Evolutionary conservation across 2,329 filamentous ascomycete species (phyloP).

Genomic region (Drechslerella coelobrocha): DNA sequence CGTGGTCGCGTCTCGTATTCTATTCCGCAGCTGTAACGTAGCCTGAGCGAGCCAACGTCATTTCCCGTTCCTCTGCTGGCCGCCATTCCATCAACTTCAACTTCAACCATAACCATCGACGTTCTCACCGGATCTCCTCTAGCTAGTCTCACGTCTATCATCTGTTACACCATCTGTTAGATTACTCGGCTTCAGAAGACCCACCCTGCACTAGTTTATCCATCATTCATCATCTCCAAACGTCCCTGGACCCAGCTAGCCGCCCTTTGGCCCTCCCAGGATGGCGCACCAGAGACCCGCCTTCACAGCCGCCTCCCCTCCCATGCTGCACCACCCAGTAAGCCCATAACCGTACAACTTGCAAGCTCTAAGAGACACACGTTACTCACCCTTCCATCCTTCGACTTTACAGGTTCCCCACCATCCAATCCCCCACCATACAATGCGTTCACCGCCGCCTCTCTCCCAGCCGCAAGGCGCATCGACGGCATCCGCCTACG

Average conservation of each 20-base stretch:
- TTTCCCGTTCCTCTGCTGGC: neutral
- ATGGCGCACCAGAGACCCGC: conserved; percentile 52
- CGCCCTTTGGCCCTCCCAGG: conserved; percentile 6
- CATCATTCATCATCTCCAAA: neutral
- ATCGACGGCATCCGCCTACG: conserved; percentile 66
- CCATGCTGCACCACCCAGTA: conserved; percentile 55
- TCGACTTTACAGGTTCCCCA: conserved; percentile 68
- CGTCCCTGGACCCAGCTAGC: neutral
- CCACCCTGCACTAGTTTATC: neutral
- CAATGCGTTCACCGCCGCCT: conserved; percentile 90
- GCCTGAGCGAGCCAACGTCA: neutral
- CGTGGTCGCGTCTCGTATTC: neutral
- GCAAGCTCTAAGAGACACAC: conserved; percentile 62
- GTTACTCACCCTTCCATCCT: neutral
- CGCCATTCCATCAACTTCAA: neutral
- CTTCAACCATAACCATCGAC: neutral
- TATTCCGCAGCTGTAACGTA: neutral
- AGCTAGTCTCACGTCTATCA: too few relatives aligned
- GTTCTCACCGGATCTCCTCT: neutral
- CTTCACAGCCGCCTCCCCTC: conserved; percentile 53
- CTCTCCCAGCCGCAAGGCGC: conserved; percentile 26
- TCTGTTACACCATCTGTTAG: too few relatives aligned
- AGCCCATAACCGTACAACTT: neutral
- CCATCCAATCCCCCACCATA: conserved; percentile 96
- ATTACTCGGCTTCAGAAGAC: too few relatives aligned